Base-by-base conservation (phyloP, 1,139 yeast genomes). In the Sugiyamaella neomexicana region DNA sequence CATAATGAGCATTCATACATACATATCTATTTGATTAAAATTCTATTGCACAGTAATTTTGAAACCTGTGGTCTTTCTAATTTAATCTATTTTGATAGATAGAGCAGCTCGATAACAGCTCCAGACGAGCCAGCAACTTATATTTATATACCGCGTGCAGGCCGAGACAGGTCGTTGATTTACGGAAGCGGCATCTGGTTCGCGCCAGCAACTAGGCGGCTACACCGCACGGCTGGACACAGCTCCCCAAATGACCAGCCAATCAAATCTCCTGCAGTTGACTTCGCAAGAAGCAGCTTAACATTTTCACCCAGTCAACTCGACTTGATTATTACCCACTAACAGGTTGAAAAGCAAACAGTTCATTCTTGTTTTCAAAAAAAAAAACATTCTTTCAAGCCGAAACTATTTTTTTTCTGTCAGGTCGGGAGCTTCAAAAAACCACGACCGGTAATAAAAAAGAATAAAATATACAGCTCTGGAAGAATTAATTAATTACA, bases 111-210 rank as follows among this genome's bases (percentile, higher is more conserved):
- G 25, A 20, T 3, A 20, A 3, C 25, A 20, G 25, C 25, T 20
- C 25, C 25, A 20, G 25, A 20, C 5, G 25, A 20, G 25, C 25
- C 5, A 20, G 25, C 25, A 20, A 20, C n/a, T n/a, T n/a, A n/a
- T n/a, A n/a, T n/a, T n/a, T 20, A 5, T 20, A 20, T 3, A 20
- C 5, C 25, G 25, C 25, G 3, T 20, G 3, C 25, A 20, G 25
- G 3, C 25, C 3, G 25, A 20, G 25, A 20, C 25, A 20, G 25
- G 5, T 20, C 25, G 25, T 3, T 20, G 25, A 5, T 3, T 20
- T 3, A 20, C 25, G 25, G 77, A 31, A 60, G 13, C 36, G 38
- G 16, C 38, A 7, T 12, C 16, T 7, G 5, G 3, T 13, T 16
- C 38, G 38, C 38, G 38, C 15, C 16, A 13, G 15, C 9, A 34